phyloP scores from a whole-genome alignment of 495 filamentous ascomycete genomes.

The Extremus antarcticus region DNA sequence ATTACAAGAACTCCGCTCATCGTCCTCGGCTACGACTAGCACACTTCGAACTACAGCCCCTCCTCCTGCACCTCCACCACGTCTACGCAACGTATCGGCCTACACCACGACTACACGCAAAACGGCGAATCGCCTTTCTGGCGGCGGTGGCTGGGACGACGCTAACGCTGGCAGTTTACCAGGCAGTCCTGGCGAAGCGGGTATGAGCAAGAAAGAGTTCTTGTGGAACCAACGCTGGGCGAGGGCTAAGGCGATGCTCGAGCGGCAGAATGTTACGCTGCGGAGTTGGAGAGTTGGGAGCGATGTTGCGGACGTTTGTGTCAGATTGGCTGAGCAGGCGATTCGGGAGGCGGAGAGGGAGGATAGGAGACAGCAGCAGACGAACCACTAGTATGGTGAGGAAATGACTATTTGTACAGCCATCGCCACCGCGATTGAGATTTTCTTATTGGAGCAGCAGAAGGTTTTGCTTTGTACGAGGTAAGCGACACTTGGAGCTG shows the following conservation, averaged over 20 bases:
- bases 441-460: too few species aligned
- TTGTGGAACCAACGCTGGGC: constrained; percentile 74
- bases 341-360: constrained; percentile 28
- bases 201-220: constrained; percentile 64
- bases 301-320: constrained; percentile 57
- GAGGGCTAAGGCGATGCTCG: constrained; percentile 59
- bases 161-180: constrained; percentile 3
- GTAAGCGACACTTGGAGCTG: too few species aligned
- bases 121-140: constrained; percentile 5
- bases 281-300: constrained; percentile 74
- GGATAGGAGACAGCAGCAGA: too few species aligned
- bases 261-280: constrained; percentile 57
- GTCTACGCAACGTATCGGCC: constrained; percentile 25
- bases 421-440: too few species aligned
- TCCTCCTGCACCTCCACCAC: constrained; percentile 25
- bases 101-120: constrained; percentile 31
- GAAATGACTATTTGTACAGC: too few species aligned
- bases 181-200: constrained; percentile 15
- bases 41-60: constrained; percentile 12
- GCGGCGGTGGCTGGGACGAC: constrained; percentile 1
- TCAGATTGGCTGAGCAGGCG: constrained; percentile 40
- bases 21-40: constrained; percentile 5
- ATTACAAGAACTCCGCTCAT: constrained; percentile 5
- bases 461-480: too few species aligned
- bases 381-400: too few species aligned